Base-by-base conservation (phyloP, 108 stramenopile genomes). In the Pseudonitzschia multistriata region DNA sequence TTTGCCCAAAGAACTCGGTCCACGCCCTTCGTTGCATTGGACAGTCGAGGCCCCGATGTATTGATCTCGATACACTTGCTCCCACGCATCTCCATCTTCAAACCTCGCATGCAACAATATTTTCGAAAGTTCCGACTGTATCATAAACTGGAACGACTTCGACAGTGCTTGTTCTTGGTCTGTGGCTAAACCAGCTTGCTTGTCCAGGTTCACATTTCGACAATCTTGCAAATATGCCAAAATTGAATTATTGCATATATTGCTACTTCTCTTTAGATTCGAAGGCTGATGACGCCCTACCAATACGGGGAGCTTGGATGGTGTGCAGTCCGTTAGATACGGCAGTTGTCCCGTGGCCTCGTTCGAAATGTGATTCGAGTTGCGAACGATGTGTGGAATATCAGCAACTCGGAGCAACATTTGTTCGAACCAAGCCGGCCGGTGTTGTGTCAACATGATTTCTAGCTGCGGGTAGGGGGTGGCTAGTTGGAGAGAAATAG, bases 341-440 rank as follows among this genome's bases (percentile, higher is more conserved):
- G 89, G 89, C 40, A 90, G 47, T 45, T 77, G 79, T 7, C 89
- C 89, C 0, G 89, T 83, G 17, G 85, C 76, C 64, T 90, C 85
- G 27, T 37, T 67, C 7, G 75, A 66, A 6, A 59, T 48, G 70
- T 90, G 83, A 1, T 71, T 37, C 8, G 86, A 86, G 71, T 90
- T 90, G 8, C 53, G 21, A 0, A 90, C 86, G 13, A 69, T 61
- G 56, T 86, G 83, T 8, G 86, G 85, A 24, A 88, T 79, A 28
- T 57, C 49, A 30, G 74, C 77, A 56, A 90, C 84, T 33, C 85
- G 81, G 22, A 90, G 56, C 10, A 88, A 52, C n/a, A 86, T 57
- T 68, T 90, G 86, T 72, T 86, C 86, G 13, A 73, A 72, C 86
- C 85, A 90, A 13, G 86, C 89, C 19, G 78, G 75, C 37, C 89